Evolutionary conservation across 1,284 basidiomycete genomes (phyloP).

Genomic region (Megacollybia platyphylla): DNA sequence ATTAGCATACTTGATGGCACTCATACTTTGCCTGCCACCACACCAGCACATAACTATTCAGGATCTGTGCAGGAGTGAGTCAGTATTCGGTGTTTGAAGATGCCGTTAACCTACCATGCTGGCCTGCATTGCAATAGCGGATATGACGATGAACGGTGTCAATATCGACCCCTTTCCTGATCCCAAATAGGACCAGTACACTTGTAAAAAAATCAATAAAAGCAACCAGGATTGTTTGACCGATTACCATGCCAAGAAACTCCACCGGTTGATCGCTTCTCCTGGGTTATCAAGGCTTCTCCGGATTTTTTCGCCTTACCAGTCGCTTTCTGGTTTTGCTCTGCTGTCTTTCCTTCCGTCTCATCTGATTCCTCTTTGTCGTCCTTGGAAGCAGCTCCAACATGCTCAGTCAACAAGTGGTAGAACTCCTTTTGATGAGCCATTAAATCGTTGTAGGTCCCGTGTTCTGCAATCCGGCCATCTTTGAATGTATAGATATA

Average conservation of each 20-base stretch:
- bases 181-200: slow-evolving; percentile 56
- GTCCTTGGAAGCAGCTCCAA: slow-evolving; percentile 34
- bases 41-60: slow-evolving; percentile 43
- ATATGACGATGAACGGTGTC: slow-evolving; percentile 41
- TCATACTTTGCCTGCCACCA: slow-evolving; percentile 63
- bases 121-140: slow-evolving; percentile 54
- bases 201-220: slow-evolving; percentile 17
- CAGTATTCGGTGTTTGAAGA: background rate
- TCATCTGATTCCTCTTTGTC: slow-evolving; percentile 14
- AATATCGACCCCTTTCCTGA: slow-evolving; percentile 52
- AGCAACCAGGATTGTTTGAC: background rate
- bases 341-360: slow-evolving; percentile 14
- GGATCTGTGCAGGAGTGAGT: background rate
- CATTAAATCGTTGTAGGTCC: slow-evolving; percentile 49
- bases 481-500: slow-evolving; percentile 50
- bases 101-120: slow-evolving; percentile 22
- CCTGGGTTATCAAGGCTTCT: slow-evolving; percentile 49
- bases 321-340: slow-evolving; percentile 16
- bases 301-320: slow-evolving; percentile 52
- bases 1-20: background rate
- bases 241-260: slow-evolving; percentile 38
- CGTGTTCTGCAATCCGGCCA: slow-evolving; percentile 52
- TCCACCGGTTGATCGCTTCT: slow-evolving; percentile 54
- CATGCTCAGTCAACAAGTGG: slow-evolving; percentile 52
- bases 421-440: slow-evolving; percentile 43